Conservation (phyloP, 371 early-diverging fungal genomes). For the Mucor sp. region DNA sequence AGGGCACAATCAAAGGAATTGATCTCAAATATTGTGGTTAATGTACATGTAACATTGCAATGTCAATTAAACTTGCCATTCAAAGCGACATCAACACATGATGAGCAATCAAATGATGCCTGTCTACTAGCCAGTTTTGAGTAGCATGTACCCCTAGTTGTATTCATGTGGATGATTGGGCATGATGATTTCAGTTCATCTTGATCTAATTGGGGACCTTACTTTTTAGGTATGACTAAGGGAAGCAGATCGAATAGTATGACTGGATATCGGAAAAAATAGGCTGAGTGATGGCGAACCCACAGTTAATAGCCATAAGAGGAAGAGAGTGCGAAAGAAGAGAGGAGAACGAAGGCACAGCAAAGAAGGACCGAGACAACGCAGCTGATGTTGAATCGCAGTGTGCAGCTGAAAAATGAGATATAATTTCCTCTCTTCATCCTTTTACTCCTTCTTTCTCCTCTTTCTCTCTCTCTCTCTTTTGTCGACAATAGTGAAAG, state of each 20-base stretch:
- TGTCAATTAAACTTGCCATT: not conserved
- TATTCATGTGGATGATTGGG: not conserved
- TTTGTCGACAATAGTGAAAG: not conserved
- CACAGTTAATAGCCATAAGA: not conserved
- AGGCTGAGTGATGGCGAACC: not conserved
- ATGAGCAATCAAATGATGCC: not conserved
- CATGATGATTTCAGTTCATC: not conserved
- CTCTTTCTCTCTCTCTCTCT: not conserved
- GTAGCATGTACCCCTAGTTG: not conserved
- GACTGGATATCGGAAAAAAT: not conserved
- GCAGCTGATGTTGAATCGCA: not conserved
- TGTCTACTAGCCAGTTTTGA: not conserved
- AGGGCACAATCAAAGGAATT: too few relatives aligned
- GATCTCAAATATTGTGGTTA: too few relatives aligned
- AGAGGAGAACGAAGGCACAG: not conserved
- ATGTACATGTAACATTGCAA: not conserved
- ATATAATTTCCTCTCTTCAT: not conserved
- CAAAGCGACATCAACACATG: not conserved
- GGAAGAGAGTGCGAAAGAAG: too few relatives aligned
- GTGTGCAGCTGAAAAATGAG: not conserved
- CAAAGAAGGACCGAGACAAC: not conserved
- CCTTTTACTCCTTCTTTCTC: not conserved
- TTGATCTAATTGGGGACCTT: not conserved
- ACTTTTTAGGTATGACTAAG: not conserved
- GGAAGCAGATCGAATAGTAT: not conserved